A percentile compares a stretch with the other conserved stretches of the same genome.
These are phyloP conservation scores for Hyphodiscus hymeniophilus DNA, from an alignment of 495 filamentous ascomycete genomes.

Conservation along the genomic window DNA sequence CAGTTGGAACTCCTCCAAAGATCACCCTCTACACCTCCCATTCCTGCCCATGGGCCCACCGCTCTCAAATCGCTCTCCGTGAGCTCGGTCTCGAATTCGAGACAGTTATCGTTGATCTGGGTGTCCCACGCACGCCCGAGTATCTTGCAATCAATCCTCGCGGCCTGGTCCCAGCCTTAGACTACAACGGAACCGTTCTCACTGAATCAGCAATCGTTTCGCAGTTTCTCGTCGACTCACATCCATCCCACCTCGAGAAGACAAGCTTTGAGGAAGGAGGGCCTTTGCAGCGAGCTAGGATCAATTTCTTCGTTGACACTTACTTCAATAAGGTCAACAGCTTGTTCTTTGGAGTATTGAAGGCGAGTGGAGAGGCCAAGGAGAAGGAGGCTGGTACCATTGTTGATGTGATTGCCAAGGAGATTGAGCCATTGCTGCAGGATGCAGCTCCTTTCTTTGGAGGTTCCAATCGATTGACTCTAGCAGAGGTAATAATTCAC, in stretches of 20 bases:
- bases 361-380: constrained; percentile 32
- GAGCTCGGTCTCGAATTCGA: constrained; percentile 68
- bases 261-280: constrained; percentile 31
- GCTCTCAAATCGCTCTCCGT: constrained; percentile 67
- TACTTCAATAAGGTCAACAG: constrained; percentile 55
- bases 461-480: constrained; percentile 64
- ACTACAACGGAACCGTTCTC: constrained; percentile 64
- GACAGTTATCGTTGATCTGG: constrained; percentile 73
- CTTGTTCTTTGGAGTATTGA: constrained; percentile 34
- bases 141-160: constrained; percentile 83
- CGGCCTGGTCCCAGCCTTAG: constrained; percentile 68
- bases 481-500: constrained; percentile 65
- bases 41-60: constrained; percentile 73
- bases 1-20: constrained; percentile 15
- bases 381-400: constrained; percentile 28
- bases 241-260: constrained; percentile 45
- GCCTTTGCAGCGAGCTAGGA: constrained; percentile 51
- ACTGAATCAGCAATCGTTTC: constrained; percentile 62
- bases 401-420: constrained; percentile 51
- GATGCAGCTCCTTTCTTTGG: constrained; percentile 71
- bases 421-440: constrained; percentile 64
- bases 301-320: constrained; percentile 71
- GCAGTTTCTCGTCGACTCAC: constrained; percentile 57
- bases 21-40: constrained; percentile 67
- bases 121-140: constrained; percentile 65